A percentile compares a stretch with the other conserved stretches of the same genome.
phyloP scores from a whole-genome alignment of 768 basidiomycete genomes.

The Filobasidium wieringae region DNA sequence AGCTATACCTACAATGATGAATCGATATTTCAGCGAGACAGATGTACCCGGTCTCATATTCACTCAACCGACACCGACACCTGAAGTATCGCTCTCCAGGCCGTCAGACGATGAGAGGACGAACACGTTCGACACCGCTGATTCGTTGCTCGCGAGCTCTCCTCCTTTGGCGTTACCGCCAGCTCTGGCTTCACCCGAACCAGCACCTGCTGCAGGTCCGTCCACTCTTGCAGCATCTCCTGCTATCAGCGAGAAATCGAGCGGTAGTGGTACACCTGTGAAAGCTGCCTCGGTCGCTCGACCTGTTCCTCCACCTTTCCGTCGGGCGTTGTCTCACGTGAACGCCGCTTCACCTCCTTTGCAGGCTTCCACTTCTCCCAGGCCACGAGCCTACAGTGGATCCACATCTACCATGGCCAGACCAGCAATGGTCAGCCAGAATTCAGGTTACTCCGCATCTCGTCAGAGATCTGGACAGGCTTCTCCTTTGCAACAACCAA shows the following conservation, averaged over 20 bases:
- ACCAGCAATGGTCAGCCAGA: neutral
- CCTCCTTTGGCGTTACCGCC: neutral
- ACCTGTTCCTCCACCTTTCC: neutral
- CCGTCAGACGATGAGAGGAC: neutral
- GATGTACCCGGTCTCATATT: neutral
- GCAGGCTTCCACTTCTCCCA: neutral
- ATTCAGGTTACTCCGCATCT: too few relatives aligned
- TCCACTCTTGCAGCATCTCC: neutral
- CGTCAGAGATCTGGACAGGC: too few relatives aligned
- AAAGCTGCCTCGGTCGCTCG: neutral
- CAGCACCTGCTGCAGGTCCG: neutral
- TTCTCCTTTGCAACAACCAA: too few relatives aligned
- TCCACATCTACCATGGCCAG: neutral
- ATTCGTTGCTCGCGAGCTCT: neutral
- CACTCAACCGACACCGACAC: neutral
- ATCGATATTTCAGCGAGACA: neutral
- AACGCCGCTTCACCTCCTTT: neutral
- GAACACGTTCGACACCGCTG: neutral
- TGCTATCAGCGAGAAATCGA: too few relatives aligned
- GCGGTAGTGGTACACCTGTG: neutral
- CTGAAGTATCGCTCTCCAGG: neutral
- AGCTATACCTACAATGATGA: neutral
- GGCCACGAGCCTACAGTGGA: neutral
- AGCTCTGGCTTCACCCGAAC: neutral
- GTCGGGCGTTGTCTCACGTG: conserved; percentile 3